Base-by-base conservation (phyloP, 2,329 filamentous ascomycete genomes). In the Neurospora sp. region DNA sequence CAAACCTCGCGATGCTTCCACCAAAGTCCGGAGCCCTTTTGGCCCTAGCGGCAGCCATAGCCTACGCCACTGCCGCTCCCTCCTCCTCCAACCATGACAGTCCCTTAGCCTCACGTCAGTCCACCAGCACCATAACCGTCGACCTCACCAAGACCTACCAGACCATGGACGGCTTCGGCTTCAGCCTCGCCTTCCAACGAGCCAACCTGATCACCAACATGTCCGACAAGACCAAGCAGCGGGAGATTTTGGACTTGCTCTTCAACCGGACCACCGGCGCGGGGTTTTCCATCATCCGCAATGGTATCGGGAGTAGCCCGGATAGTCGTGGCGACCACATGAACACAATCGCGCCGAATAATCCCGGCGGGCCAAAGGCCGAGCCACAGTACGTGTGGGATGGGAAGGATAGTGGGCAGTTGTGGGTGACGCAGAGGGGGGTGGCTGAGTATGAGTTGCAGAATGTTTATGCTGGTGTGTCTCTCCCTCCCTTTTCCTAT, bases 381-480 rank as follows among this genome's bases (percentile, higher is more conserved):
- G 76, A 76, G 19, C 82, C 83, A 0, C 75, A 78, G 11, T 86
- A 85, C 69, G 74, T 77, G 11, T 85, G 82, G 79, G 82, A 85
- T 71, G 77, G 77, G 8, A 81, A 83, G 67, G 82, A 86, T 69
- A 76, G 77, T 12, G 83, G 83, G 6, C 86, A 87, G 77, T 76
- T 88, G 15, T 86, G 80, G 77, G 78, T 88, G 46, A 81, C 82
- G 8, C 80, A 87, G 76, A 79, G 85, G 75, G 85, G 85, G 1
- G 74, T 79, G 43, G 74, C 74, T 28, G 71, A 67, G 41, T 81
- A 81, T 57, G 80, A 80, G 1, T 78, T 82, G 19, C 76, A 76
- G 69, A 77, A 76, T 0, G 78, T 83, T 19, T 82, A 82, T 40
- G 80, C 79, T 3, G 80, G 72, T 72, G 19, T 43, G 70, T 68